These are phyloP conservation scores for Laguncularia racemosa DNA, from an alignment of 345 rosid genomes.

Conservation along the genomic window DNA sequence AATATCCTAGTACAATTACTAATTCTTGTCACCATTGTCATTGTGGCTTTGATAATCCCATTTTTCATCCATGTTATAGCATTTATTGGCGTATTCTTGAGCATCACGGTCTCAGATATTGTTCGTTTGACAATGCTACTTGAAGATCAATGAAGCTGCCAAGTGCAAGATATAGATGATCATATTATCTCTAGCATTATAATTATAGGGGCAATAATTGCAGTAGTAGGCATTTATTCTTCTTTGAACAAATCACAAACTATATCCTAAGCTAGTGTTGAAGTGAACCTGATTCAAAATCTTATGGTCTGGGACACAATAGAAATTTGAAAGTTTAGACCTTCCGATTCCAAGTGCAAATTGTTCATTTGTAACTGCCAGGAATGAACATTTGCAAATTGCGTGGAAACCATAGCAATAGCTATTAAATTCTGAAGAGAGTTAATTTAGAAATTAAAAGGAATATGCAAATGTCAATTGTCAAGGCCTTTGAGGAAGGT, in stretches of 20 bases:
- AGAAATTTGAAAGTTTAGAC: too few relatives aligned
- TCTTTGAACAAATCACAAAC: slow-evolving; percentile 36
- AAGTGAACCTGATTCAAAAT: not conserved
- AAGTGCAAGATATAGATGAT: slow-evolving; percentile 25
- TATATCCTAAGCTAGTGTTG: slow-evolving; percentile 17
- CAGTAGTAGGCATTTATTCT: slow-evolving; percentile 39
- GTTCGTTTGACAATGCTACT: too few relatives aligned
- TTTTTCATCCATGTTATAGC: slow-evolving; percentile 66
- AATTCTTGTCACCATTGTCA: slow-evolving; percentile 37
- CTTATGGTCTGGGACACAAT: too few relatives aligned
- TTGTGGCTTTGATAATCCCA: slow-evolving; percentile 50
- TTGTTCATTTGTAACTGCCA: too few relatives aligned
- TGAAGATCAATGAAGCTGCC: slow-evolving; percentile 29
- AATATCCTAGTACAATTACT: slow-evolving; percentile 36
- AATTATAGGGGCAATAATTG: slow-evolving; percentile 26
- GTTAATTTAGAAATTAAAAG: too few relatives aligned
- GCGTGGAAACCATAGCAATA: too few relatives aligned
- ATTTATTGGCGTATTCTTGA: slow-evolving; percentile 44
- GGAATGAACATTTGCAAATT: too few relatives aligned
- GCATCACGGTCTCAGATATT: slow-evolving; percentile 43
- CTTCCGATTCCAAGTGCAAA: too few relatives aligned
- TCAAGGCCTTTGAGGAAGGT: slow-evolving; percentile 46
- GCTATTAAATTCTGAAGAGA: too few relatives aligned
- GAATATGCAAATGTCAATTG: slow-evolving; percentile 27
- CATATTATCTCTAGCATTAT: slow-evolving; percentile 24